Percentiles rank a stretch among this genome's conserved stretches.
Evolutionary conservation across 805 yeast species (phyloP).

Genomic region (Hanseniaspora singularis): DNA sequence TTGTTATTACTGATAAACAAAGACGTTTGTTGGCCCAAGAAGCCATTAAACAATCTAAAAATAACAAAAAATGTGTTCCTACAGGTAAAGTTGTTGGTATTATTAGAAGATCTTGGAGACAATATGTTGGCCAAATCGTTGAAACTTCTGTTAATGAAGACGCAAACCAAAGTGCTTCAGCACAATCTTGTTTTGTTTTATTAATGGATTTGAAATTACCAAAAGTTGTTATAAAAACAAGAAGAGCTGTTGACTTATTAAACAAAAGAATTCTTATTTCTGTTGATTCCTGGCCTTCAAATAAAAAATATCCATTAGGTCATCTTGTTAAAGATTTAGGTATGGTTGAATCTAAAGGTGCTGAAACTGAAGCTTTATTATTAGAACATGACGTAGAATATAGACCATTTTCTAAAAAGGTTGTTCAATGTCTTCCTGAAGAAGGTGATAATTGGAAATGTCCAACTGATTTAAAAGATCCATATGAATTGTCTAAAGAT

Average conservation of each 20-base stretch:
- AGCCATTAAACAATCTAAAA: slow-evolving; percentile 50
- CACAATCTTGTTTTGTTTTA: slow-evolving; percentile 68
- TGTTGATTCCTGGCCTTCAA: slow-evolving; percentile 82
- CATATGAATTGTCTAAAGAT: slow-evolving; percentile 41
- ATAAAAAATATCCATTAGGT: slow-evolving; percentile 81
- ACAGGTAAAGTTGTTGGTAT: slow-evolving; percentile 88
- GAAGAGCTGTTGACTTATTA: slow-evolving; percentile 69
- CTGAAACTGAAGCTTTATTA: slow-evolving; percentile 89
- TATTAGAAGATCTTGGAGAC: slow-evolving; percentile 84
- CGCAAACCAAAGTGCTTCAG: slow-evolving; percentile 40
- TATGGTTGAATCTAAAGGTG: slow-evolving; percentile 78
- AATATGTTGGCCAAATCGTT: slow-evolving; percentile 87
- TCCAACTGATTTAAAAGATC: slow-evolving; percentile 48
- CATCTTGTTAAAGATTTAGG: slow-evolving; percentile 88
- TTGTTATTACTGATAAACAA: slow-evolving; percentile 27
- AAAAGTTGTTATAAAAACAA: slow-evolving; percentile 70
- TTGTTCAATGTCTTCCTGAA: slow-evolving; percentile 77
- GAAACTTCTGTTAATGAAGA: slow-evolving; percentile 56
- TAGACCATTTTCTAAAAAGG: slow-evolving; percentile 87
- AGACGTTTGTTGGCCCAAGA: slow-evolving; percentile 63
- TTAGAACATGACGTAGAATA: slow-evolving; percentile 94
- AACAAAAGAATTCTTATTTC: slow-evolving; percentile 87
- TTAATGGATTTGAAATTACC: slow-evolving; percentile 87
- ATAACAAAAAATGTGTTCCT: slow-evolving; percentile 53
- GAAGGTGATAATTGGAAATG: slow-evolving; percentile 94